A percentile compares a stretch with the other conserved stretches of the same genome.
Conservation (phyloP, 2,329 filamentous ascomycete genomes). For the Pyrenochaeta sp. region DNA sequence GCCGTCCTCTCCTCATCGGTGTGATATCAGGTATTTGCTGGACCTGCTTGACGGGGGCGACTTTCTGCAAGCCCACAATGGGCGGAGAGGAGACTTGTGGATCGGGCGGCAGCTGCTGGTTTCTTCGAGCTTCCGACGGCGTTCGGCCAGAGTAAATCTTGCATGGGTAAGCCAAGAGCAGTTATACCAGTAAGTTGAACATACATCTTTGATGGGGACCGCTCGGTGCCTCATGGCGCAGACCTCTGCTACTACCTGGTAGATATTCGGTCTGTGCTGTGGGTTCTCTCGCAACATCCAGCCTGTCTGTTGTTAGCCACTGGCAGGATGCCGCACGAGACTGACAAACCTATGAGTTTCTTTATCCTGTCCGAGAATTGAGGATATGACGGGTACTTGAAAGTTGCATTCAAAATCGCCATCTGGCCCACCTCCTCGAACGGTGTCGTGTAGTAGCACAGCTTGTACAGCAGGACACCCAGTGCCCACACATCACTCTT, state of each 20-base stretch:
- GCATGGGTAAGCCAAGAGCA: conserved; percentile 27
- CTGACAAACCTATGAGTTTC: conserved; percentile 79
- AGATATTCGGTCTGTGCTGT: conserved; percentile 85
- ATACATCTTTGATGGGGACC: conserved; percentile 87
- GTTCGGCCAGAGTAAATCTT: conserved; percentile 64
- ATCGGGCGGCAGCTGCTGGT: conserved; percentile 67
- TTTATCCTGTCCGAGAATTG: conserved; percentile 90
- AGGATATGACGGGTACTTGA: conserved; percentile 88
- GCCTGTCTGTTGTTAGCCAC: conserved; percentile 58
- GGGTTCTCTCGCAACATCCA: conserved; percentile 91
- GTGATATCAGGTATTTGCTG: conserved; percentile 85
- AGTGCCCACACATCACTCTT: conserved; percentile 99
- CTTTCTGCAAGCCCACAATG: conserved; percentile 81
- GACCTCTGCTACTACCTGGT: conserved; percentile 86
- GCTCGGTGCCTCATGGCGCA: conserved; percentile 89
- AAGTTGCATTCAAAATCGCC: conserved; percentile 95
- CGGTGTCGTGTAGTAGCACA: conserved; percentile 98
- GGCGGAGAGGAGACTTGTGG: conserved; percentile 64
- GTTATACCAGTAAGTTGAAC: conserved; percentile 1
- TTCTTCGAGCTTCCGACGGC: conserved; percentile 69
- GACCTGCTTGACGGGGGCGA: conserved; percentile 75
- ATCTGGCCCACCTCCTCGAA: conserved; percentile 98
- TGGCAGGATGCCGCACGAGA: neutral
- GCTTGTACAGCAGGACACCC: conserved; percentile 93
- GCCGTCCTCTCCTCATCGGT: conserved; percentile 90